phyloP scores from a whole-genome alignment of 177 flowering plant species.

The Vitis hybrid region DNA sequence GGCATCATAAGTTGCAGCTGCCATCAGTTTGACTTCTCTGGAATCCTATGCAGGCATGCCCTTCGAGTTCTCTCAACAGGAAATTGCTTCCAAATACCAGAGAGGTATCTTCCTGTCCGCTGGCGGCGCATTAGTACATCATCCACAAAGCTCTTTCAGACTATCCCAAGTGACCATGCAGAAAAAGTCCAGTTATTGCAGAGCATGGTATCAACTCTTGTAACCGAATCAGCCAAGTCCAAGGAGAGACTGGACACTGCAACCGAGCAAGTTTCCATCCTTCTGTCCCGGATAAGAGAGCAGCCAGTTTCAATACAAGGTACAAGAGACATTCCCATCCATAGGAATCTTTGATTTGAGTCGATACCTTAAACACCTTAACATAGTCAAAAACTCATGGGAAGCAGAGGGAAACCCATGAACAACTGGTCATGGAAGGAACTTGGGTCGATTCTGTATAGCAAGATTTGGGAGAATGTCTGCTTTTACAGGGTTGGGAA shows the following conservation, averaged over 20 bases:
- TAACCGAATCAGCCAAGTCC: constrained; percentile 78
- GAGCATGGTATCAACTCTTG: constrained; percentile 64
- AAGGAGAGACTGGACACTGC: constrained; percentile 77
- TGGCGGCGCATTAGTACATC: constrained; percentile 69
- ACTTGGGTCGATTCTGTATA: not conserved
- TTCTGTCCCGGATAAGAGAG: constrained; percentile 68
- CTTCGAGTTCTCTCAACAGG: constrained; percentile 85
- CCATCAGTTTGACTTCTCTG: constrained; percentile 85
- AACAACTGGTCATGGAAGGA: too few species aligned
- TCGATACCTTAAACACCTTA: not conserved
- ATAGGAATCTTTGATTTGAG: constrained; percentile 24
- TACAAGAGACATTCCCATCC: constrained; percentile 36
- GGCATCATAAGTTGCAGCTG: constrained; percentile 83
- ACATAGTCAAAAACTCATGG: too few species aligned
- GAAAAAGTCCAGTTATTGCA: constrained; percentile 71
- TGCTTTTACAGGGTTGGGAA: not conserved
- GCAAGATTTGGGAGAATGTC: not conserved
- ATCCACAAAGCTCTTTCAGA: constrained; percentile 36
- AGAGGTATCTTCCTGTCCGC: constrained; percentile 70
- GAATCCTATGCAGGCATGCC: constrained; percentile 86
- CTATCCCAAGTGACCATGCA: constrained; percentile 42
- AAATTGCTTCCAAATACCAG: constrained; percentile 93
- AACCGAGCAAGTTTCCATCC: constrained; percentile 61
- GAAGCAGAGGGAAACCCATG: too few species aligned
- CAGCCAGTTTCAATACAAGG: constrained; percentile 48